phyloP scores from a whole-genome alignment of 192 early-diverging fungal species.

The Rhizophagus sp. region DNA sequence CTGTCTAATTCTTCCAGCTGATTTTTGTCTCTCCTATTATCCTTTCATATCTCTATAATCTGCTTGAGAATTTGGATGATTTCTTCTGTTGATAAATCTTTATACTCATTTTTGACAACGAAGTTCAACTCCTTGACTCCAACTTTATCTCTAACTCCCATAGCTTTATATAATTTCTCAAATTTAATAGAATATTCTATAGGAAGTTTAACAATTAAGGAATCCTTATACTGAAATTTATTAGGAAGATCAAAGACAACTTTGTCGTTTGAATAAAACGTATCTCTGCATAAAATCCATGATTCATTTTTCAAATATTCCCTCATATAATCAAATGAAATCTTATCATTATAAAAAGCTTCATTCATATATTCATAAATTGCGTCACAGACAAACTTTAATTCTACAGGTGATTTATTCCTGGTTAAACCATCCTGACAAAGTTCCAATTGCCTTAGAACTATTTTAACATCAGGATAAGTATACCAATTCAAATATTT shows the following conservation, averaged over 20 bases:
- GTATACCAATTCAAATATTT: neutral
- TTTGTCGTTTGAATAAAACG: neutral
- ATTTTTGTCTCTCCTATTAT: neutral
- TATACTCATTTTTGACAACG: neutral
- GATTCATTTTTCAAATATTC: neutral
- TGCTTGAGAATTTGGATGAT: neutral
- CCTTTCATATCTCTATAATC: neutral
- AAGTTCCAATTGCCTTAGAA: neutral
- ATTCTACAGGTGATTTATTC: neutral
- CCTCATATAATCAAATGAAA: neutral
- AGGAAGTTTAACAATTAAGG: conserved; percentile 10
- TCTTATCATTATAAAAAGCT: neutral
- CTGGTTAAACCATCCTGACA: neutral
- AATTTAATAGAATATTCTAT: neutral
- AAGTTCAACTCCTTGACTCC: neutral
- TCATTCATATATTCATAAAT: conserved; percentile 18
- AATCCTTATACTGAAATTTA: neutral
- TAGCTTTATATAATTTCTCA: neutral
- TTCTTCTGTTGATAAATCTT: neutral
- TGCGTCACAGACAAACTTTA: neutral
- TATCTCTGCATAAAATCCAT: neutral
- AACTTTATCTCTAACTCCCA: neutral
- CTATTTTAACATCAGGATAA: neutral
- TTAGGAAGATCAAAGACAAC: neutral
- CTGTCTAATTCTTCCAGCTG: neutral